phyloP scores from a whole-genome alignment of 495 filamentous ascomycete species.

The Penicillium longicatenatum region DNA sequence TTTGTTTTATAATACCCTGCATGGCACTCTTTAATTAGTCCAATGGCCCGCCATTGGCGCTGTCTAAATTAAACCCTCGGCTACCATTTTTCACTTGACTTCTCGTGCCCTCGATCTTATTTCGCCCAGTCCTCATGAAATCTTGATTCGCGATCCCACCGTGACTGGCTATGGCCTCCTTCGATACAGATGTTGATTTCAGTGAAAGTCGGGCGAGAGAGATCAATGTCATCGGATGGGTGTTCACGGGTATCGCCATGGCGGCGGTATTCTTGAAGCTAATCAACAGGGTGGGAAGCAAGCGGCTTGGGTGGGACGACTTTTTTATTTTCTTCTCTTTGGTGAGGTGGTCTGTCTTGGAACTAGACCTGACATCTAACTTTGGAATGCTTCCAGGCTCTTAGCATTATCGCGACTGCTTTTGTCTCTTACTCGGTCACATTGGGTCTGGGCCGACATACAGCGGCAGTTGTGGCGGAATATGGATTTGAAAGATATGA shows the following conservation, averaged over 20 bases:
- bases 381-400: constrained; percentile 10
- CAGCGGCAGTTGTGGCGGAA: constrained; percentile 24
- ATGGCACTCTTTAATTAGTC: no score
- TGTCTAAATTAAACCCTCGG: no score
- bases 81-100: no score
- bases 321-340: constrained; percentile 31
- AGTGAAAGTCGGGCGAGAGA: constrained; percentile 8
- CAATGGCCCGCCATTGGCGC: no score
- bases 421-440: constrained; percentile 25
- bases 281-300: constrained; percentile 12
- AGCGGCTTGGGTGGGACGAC: constrained; percentile 22
- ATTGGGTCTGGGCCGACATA: constrained; percentile 27
- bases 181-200: constrained; percentile 23
- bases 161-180: constrained; percentile 12
- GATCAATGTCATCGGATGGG: constrained; percentile 23
- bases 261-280: constrained; percentile 21
- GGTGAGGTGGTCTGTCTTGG: constrained; percentile 9
- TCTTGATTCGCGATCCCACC: not conserved
- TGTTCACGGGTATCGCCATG: constrained; percentile 24
- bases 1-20: no score
- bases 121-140: not conserved
- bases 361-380: not conserved
- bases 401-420: constrained; percentile 26
- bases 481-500: constrained; percentile 16
- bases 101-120: no score